phyloP scores from a whole-genome alignment of 768 basidiomycete species.

The Calocera viscosa region DNA sequence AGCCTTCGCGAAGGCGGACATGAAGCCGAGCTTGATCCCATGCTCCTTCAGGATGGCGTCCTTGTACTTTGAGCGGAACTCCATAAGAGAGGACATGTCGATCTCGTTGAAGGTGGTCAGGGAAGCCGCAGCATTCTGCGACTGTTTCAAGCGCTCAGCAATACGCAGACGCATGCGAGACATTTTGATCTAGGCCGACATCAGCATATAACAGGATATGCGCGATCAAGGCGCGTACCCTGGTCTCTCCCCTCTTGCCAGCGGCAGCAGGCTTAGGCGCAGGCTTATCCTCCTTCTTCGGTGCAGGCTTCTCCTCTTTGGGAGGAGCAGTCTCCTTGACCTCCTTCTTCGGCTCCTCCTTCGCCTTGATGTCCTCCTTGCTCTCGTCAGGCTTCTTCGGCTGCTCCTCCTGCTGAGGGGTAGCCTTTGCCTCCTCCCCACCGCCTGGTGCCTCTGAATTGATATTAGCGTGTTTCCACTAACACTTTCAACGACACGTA shows the following conservation, averaged over 20 bases:
- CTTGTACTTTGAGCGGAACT: constrained; percentile 89
- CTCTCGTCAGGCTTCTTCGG: constrained; percentile 23
- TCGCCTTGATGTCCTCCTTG: constrained; percentile 14
- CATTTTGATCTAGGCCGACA: constrained; percentile 72
- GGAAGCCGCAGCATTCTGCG: constrained; percentile 92
- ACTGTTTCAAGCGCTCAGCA: constrained; percentile 93
- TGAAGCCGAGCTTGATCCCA: constrained; percentile 95
- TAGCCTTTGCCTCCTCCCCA: neutral
- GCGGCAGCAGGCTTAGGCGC: constrained; percentile 25
- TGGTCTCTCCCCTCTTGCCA: constrained; percentile 69
- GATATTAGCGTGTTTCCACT: too few species aligned
- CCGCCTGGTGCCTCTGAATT: neutral
- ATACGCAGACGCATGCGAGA: constrained; percentile 96
- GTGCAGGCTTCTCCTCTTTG: constrained; percentile 28
- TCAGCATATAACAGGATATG: neutral
- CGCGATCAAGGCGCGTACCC: constrained; percentile 38
- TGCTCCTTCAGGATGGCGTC: constrained; percentile 79
- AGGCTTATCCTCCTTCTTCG: constrained; percentile 27
- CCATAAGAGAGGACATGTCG: constrained; percentile 93
- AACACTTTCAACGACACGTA: too few species aligned
- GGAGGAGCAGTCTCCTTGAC: constrained; percentile 17
- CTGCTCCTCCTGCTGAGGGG: neutral
- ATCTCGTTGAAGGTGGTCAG: constrained; percentile 99
- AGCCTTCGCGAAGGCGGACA: constrained; percentile 92
- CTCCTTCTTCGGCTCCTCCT: constrained; percentile 14